phyloP scores from a whole-genome alignment of 192 early-diverging fungal genomes.

The Gamsiella multidivaricata region DNA sequence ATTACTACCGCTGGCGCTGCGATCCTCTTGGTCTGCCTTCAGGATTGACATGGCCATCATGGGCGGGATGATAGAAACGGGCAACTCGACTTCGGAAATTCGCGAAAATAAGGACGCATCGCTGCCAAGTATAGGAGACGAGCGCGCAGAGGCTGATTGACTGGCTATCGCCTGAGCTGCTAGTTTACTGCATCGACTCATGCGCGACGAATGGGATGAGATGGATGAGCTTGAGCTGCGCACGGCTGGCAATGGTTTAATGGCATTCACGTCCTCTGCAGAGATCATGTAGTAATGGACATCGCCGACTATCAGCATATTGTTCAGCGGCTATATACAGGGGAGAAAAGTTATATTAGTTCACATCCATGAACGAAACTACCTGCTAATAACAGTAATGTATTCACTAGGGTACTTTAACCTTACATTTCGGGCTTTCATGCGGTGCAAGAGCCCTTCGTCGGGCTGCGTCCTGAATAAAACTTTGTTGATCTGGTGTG shows the following conservation, averaged over 20 bases:
- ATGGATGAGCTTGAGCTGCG: constrained; percentile 34
- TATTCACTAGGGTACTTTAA: no score
- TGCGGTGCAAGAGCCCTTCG: constrained; percentile 77
- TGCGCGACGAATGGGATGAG: constrained; percentile 36
- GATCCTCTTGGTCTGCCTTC: constrained; percentile 7
- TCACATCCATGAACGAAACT: no score
- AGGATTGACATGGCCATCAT: constrained; percentile 11
- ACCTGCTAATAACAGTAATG: no score
- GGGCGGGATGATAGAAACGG: constrained; percentile 26
- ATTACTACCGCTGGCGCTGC: background rate
- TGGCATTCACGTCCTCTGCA: constrained; percentile 34
- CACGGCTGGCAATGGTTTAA: constrained; percentile 10
- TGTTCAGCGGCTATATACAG: constrained; percentile 70
- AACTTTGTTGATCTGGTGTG: constrained; percentile 82
- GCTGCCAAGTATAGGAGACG: constrained; percentile 40
- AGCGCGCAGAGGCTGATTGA: constrained; percentile 38
- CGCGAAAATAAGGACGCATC: constrained; percentile 38
- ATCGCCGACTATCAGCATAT: constrained; percentile 78
- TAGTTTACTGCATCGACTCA: constrained; percentile 47
- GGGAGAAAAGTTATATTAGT: background rate
- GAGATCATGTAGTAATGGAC: constrained; percentile 64
- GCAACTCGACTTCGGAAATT: constrained; percentile 15
- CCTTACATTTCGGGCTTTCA: constrained; percentile 80
- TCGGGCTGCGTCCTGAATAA: constrained; percentile 81
- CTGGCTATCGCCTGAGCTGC: constrained; percentile 46